These are phyloP conservation scores for Pterocarpus macrocarpus DNA, from an alignment of 306 rosid species.

Conservation along the genomic window DNA sequence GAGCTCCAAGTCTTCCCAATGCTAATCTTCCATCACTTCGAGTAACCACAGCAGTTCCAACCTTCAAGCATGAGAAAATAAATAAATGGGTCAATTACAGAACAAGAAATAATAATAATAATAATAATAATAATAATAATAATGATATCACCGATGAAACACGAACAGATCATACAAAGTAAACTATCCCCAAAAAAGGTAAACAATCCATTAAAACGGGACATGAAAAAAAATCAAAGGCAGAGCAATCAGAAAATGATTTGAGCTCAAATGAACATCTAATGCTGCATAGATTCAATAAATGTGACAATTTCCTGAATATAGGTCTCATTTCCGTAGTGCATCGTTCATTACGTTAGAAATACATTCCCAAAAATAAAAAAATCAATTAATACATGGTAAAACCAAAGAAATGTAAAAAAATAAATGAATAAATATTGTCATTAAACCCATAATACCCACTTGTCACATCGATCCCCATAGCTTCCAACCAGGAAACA, in stretches of 20 bases:
- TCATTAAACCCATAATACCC: not conserved
- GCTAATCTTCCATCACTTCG: slow-evolving; percentile 93
- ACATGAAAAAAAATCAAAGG: no score
- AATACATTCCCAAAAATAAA: not conserved
- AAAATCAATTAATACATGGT: not conserved
- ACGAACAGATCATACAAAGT: not conserved
- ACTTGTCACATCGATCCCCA: not conserved
- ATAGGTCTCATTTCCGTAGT: slow-evolving; percentile 20
- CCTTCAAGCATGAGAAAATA: slow-evolving; percentile 56
- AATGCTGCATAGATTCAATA: not conserved
- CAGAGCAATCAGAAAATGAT: no score
- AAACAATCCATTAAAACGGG: not conserved
- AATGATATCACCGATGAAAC: not conserved
- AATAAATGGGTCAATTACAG: not conserved
- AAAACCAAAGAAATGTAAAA: not conserved
- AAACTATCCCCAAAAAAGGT: not conserved
- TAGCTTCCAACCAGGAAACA: not conserved
- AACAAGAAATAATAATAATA: not conserved
- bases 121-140: not conserved
- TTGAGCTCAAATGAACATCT: not conserved
- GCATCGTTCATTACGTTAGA: not conserved
- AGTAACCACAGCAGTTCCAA: slow-evolving; percentile 99
- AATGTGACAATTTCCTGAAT: not conserved
- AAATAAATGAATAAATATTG: not conserved
- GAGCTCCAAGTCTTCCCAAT: slow-evolving; percentile 90